phyloP scores from a whole-genome alignment of 352 stramenopile genomes.

The Phytophthora macrochlamydospora region DNA sequence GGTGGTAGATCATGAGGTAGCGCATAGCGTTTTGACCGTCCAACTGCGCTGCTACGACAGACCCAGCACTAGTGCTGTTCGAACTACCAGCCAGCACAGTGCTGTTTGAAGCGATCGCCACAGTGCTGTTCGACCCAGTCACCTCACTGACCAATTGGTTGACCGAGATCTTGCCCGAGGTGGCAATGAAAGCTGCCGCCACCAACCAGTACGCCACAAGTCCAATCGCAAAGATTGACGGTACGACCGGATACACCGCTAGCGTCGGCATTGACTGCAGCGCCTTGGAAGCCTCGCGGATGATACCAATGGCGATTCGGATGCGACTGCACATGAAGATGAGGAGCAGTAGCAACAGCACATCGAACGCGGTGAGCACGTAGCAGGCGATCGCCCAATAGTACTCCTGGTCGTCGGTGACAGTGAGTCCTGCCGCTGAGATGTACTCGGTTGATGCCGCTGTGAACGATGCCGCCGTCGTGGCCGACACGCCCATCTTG shows the following conservation, averaged over 20 bases:
- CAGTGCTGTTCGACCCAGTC: constrained; percentile 11
- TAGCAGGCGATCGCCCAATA: constrained; percentile 84
- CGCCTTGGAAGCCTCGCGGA: constrained; percentile 83
- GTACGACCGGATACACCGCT: constrained; percentile 77
- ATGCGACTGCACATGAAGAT: constrained; percentile 88
- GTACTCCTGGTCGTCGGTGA: constrained; percentile 51
- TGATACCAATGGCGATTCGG: constrained; percentile 85
- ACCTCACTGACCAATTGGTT: constrained; percentile 36
- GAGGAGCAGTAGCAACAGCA: constrained; percentile 67
- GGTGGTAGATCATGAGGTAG: constrained; percentile 85
- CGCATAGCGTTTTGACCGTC: constrained; percentile 70
- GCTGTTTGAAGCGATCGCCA: too few relatives aligned
- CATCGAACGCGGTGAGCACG: constrained; percentile 68
- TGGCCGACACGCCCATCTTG: constrained; percentile 52
- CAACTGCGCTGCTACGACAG: constrained; percentile 37
- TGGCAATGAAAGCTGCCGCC: constrained; percentile 80
- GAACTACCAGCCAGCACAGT: constrained; percentile 5
- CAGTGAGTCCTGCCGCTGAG: constrained; percentile 51
- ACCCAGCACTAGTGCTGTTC: constrained; percentile 27
- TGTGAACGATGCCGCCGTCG: constrained; percentile 37
- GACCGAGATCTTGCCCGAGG: constrained; percentile 57
- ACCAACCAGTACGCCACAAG: constrained; percentile 83
- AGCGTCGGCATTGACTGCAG: constrained; percentile 82
- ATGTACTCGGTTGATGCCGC: constrained; percentile 60
- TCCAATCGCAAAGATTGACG: constrained; percentile 63